phyloP scores from a whole-genome alignment of 352 stramenopile genomes.

The Pythium insidiosum region DNA sequence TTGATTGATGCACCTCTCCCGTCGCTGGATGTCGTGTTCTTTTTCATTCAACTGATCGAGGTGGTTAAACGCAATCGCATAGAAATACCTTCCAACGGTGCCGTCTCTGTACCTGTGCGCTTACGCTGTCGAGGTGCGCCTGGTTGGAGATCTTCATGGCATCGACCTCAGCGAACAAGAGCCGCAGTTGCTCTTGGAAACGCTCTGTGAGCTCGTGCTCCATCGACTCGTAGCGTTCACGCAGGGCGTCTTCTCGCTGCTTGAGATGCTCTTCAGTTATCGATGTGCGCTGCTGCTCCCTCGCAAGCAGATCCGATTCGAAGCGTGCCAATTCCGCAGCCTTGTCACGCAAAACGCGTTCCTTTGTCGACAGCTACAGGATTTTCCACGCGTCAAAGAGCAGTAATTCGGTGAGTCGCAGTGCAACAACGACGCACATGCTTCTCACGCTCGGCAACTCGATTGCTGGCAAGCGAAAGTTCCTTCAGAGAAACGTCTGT shows the following conservation, averaged over 20 bases:
- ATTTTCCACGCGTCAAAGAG: not conserved
- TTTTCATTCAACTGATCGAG: no score
- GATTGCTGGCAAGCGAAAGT: constrained; percentile 6
- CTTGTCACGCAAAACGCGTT: constrained; percentile 39
- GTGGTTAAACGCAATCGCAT: no score
- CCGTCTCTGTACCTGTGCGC: no score
- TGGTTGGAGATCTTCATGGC: no score
- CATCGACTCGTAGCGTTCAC: not conserved
- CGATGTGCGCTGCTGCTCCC: not conserved
- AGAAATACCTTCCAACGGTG: no score
- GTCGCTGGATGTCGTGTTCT: no score
- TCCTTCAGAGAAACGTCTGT: constrained; percentile 12
- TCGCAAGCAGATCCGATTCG: constrained; percentile 10
- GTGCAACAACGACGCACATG: constrained; percentile 15
- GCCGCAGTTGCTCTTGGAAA: constrained; percentile 7
- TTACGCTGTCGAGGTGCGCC: no score
- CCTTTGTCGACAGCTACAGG: constrained; percentile 24
- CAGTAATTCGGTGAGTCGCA: not conserved
- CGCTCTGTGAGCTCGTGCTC: not conserved
- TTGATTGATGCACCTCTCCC: no score
- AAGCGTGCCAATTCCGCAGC: constrained; percentile 20
- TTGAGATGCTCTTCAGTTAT: not conserved
- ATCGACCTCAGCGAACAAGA: not conserved
- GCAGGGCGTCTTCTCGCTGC: constrained; percentile 7
- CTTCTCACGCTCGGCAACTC: constrained; percentile 18